Conservation (phyloP, 2,329 filamentous ascomycete species). For the Parastagonospora nodorum region DNA sequence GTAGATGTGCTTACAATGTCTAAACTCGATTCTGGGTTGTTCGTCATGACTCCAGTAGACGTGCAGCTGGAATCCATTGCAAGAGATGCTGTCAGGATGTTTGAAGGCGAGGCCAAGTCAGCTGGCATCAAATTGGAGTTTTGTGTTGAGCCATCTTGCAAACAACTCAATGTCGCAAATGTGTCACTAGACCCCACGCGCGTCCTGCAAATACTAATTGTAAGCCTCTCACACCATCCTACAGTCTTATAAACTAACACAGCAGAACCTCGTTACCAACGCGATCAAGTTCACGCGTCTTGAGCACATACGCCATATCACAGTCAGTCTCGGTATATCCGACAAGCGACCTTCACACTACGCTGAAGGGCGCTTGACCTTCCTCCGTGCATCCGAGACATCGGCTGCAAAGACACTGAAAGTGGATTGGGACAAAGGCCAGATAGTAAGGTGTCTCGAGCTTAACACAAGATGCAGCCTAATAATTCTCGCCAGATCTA, state of each 20-base stretch:
- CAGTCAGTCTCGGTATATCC: slow-evolving; percentile 42
- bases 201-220: slow-evolving; percentile 45
- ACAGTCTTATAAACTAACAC: not conserved
- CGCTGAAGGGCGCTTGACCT: slow-evolving; percentile 27
- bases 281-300: slow-evolving; percentile 53
- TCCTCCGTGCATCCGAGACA: slow-evolving; percentile 12
- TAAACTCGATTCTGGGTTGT: slow-evolving; percentile 51
- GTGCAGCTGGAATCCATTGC: slow-evolving; percentile 43
- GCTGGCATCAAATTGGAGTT: slow-evolving; percentile 34
- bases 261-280: slow-evolving; percentile 49
- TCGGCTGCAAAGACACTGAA: slow-evolving; percentile 20
- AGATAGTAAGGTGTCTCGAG: slow-evolving; percentile 4
- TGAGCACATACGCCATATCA: slow-evolving; percentile 41
- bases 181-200: slow-evolving; percentile 51
- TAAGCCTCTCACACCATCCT: not conserved
- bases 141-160: slow-evolving; percentile 44
- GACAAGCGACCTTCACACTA: slow-evolving; percentile 37
- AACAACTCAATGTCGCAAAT: slow-evolving; percentile 37
- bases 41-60: slow-evolving; percentile 49
- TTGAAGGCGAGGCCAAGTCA: slow-evolving; percentile 41
- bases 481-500: slow-evolving; percentile 32
- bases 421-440: slow-evolving; percentile 42
- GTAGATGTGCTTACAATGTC: slow-evolving; percentile 50
- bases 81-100: slow-evolving; percentile 45
- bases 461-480: not conserved